Percentiles rank a stretch among this genome's conserved stretches.
These are phyloP conservation scores for Rhizopus arrhizus DNA, from an alignment of 371 early-diverging fungal species.

Conservation along the genomic window DNA sequence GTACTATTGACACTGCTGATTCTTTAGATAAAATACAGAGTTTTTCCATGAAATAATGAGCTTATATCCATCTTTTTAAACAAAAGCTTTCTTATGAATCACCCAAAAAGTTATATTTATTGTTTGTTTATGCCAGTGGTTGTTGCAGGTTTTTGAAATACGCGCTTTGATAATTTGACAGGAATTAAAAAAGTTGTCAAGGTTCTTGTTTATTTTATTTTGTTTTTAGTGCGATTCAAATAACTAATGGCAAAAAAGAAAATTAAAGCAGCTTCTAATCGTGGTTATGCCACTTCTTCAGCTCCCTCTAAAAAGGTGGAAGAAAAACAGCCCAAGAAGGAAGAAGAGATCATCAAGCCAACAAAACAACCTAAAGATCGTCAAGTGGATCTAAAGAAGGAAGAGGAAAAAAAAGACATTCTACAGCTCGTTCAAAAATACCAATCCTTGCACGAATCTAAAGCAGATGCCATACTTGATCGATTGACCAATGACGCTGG, in stretches of 20 bases:
- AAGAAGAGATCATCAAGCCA: background rate
- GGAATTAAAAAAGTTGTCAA: no score
- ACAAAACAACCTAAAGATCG: background rate
- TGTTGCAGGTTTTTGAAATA: no score
- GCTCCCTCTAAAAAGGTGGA: slow-evolving; percentile 25
- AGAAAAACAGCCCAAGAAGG: background rate
- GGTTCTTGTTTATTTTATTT: no score
- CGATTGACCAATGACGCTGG: slow-evolving; percentile 18
- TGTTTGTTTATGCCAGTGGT: no score
- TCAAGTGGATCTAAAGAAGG: background rate
- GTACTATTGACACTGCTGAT: no score
- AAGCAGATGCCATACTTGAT: slow-evolving; percentile 22
- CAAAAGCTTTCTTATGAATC: no score
- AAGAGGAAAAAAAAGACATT: slow-evolving; percentile 15
- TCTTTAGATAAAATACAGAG: no score
- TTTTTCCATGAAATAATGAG: no score
- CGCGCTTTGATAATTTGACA: no score
- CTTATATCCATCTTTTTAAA: no score
- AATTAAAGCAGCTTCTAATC: slow-evolving; percentile 22
- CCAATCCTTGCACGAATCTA: slow-evolving; percentile 25
- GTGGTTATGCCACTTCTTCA: slow-evolving; percentile 29
- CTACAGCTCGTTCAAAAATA: slow-evolving; percentile 22
- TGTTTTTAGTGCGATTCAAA: background rate
- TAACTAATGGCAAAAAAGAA: slow-evolving; percentile 28
- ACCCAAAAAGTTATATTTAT: no score